Evolutionary conservation across 2,329 filamentous ascomycete genomes (phyloP), one percentile per base, ranked within the genome.

Genomic region (Chalara sp.): DNA sequence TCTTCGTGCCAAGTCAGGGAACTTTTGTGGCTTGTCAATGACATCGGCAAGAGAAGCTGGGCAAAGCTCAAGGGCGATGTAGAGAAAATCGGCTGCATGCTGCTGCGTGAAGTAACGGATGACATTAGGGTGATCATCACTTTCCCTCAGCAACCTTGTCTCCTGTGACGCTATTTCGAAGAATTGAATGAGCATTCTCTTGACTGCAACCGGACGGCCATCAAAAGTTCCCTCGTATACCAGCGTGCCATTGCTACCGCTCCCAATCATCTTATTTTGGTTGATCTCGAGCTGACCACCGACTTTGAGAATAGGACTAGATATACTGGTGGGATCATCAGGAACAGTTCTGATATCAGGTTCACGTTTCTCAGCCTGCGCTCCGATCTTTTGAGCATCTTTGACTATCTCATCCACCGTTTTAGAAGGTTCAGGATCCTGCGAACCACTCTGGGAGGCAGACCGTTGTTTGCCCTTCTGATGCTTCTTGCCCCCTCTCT

Each of bases 21-120:
- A 87, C 47, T 76, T 71, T 4, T 79, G 71, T 0, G 85, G 87
- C 61, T 86, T 86, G 65, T 93, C 87, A 41, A 96, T 81, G 1
- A 99, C 82, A 61, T 99, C 93, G 52, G 91, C 92, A 30, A 99
- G 74, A 37, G 92, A 97, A 3, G 92, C 92, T 39, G 92, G 89
- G 63, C 93, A 99, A 5, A 95, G 80, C 68, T 99, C 93, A 28
- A 99, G 73, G 0, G 92, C 93, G 62, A 99, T 99, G 67, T 99
- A 99, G 37, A 97, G 77, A 68, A 99, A 99, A 13, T 88, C 87
- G 35, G 87, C 81, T 8, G 89, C 89, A 61, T 87, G 84, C 61
- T 96, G 88, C 61, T 96, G 91, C 46, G 91, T 90, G 63, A 89
- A 96, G 65, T 99, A 99, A 39, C 92, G 89, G 57, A 99, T 95